These are phyloP conservation scores for Flaveria trinervia DNA, from an alignment of 129 eudicot genomes.

Conservation along the genomic window DNA sequence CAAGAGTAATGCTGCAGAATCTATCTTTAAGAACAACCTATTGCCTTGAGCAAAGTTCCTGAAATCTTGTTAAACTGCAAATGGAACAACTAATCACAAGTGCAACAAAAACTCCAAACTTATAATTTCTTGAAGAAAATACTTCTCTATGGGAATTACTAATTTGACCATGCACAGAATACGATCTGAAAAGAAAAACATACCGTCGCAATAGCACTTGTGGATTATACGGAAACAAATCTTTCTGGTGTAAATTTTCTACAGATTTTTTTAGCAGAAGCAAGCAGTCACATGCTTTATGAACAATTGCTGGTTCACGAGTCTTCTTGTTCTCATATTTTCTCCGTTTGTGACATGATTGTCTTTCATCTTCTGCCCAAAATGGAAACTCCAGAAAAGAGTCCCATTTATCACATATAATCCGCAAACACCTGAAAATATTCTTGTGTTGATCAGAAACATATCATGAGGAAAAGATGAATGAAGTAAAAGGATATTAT, in stretches of 20 bases:
- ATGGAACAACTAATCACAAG: neutral
- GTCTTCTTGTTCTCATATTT: slow-evolving; percentile 32
- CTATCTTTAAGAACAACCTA: slow-evolving; percentile 1
- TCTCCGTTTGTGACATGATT: slow-evolving; percentile 46
- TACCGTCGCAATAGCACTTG: slow-evolving; percentile 78
- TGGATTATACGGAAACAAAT: slow-evolving; percentile 93
- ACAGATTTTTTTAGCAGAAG: slow-evolving; percentile 62
- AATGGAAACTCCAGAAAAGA: slow-evolving; percentile 49
- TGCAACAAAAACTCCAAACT: neutral
- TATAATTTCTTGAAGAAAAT: neutral
- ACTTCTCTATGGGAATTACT: neutral
- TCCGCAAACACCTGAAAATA: slow-evolving; percentile 69
- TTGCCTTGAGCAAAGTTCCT: slow-evolving; percentile 53
- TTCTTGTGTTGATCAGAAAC: neutral
- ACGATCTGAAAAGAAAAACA: slow-evolving; percentile 12
- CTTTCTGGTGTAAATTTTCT: slow-evolving; percentile 54
- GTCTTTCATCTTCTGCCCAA: slow-evolving; percentile 28
- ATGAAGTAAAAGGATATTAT: neutral
- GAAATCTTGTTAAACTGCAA: slow-evolving; percentile 67
- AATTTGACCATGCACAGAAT: neutral
- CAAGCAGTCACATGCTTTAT: slow-evolving; percentile 62
- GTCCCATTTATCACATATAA: slow-evolving; percentile 68
- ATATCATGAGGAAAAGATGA: neutral
- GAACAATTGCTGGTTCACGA: slow-evolving; percentile 36
- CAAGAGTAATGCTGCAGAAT: neutral